Evolutionary conservation across 1,284 basidiomycete species (phyloP), one percentile per base, ranked within the genome.

Genomic region (Tremellales sp.): DNA sequence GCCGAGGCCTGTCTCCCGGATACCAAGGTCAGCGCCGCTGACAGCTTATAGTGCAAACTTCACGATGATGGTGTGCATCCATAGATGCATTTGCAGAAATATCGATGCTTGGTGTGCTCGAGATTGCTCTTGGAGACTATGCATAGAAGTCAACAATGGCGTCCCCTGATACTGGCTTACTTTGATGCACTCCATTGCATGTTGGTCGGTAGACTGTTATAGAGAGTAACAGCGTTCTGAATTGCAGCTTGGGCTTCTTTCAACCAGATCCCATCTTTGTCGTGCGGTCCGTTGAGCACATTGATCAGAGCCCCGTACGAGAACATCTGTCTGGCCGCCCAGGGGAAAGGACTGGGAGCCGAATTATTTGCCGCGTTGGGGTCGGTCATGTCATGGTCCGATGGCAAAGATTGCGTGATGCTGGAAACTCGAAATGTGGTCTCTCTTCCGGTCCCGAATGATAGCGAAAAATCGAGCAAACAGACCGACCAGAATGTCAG

Each of bases 11-110:
- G 32, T 9, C 3, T n/a, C n/a, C n/a, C n/a, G n/a, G n/a, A n/a
- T n/a, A n/a, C n/a, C n/a, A n/a, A n/a, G n/a, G n/a, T n/a, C n/a
- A n/a, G n/a, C n/a, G 22, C 21, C 19, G 16, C 22, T 37, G 4
- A 19, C 22, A 14, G 13, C 27, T 26, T 10, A n/a, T 26, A 16
- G 16, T 7, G 26, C 14, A 10, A 5, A 19, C 48, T 55, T 46
- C 35, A 58, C 61, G 3, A 61, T 50, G 35, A 65, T 61, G 3
- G 58, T 58, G 41, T 63, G 60, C 54, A 60, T 61, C 60, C 60
- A 65, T n/a, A 65, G 45, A 48, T 65, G 63, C 1, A 63, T 32
- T 28, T 58, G 56, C 9, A 65, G 46, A 40, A 55, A 65, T 6
- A 60, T 58, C 3, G 52, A 33, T 16, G 50, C 54, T 38, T 58